Evolutionary conservation across 2,329 filamentous ascomycete species (phyloP).

Genomic region (Sclerotinia glacialis): DNA sequence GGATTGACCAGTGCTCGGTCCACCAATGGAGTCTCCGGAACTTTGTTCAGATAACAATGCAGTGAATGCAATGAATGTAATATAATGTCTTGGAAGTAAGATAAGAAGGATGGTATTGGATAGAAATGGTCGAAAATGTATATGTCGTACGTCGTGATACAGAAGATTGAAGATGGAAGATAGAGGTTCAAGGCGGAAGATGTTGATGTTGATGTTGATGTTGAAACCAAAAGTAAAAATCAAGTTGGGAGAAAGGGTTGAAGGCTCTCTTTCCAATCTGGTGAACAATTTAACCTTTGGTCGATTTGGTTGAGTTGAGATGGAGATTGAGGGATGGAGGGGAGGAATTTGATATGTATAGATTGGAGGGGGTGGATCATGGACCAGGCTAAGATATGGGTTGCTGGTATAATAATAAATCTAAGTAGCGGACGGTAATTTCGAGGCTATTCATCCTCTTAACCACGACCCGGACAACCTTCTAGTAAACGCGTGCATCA

Average conservation of each 20-base stretch:
- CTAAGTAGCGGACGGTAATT: not conserved
- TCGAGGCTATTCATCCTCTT: not conserved
- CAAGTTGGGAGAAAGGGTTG: constrained; percentile 14
- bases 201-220: not conserved
- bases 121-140: not conserved
- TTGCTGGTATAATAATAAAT: constrained; percentile 2
- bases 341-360: constrained; percentile 14
- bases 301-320: not conserved
- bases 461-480: not conserved
- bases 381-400: constrained; percentile 13
- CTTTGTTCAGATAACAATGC: constrained; percentile 1
- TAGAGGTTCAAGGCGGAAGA: not conserved
- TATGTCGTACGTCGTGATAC: constrained; percentile 5
- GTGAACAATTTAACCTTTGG: too few species aligned
- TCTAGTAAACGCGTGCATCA: not conserved
- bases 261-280: constrained; percentile 6
- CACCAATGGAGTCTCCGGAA: not conserved
- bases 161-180: not conserved
- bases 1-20: not conserved
- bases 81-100: constrained; percentile 1
- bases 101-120: not conserved
- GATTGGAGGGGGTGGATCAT: constrained; percentile 9
- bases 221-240: not conserved
- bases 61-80: too few species aligned
- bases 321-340: not conserved